Conservation (phyloP, 2,329 filamentous ascomycete species). For the Fusarium papillatum region DNA sequence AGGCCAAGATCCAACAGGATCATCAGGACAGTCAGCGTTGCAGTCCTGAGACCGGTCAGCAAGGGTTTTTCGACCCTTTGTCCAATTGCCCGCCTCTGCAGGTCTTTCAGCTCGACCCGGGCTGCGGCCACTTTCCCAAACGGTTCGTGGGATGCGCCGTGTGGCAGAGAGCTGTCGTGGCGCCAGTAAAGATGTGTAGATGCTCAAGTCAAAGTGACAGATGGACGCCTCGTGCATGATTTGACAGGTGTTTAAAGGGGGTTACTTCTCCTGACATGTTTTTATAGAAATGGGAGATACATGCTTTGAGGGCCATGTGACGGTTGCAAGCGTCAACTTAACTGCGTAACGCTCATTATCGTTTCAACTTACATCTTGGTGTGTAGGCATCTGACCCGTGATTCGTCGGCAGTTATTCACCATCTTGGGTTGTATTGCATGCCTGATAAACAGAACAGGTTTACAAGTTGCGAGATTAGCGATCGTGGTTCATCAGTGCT, state of each 20-base stretch:
- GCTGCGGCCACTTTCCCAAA: constrained; percentile 16
- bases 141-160: constrained; percentile 31
- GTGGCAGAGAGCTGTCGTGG: constrained; percentile 39
- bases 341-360: background rate
- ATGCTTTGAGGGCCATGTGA: constrained; percentile 12
- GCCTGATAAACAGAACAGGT: background rate
- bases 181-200: constrained; percentile 34
- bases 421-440: background rate
- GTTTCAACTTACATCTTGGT: constrained; percentile 1
- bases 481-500: background rate
- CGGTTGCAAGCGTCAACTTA: constrained; percentile 2
- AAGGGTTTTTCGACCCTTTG: constrained; percentile 21
- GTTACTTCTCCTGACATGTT: background rate
- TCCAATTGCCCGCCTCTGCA: constrained; percentile 22
- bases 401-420: background rate
- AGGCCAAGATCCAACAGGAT: constrained; percentile 26
- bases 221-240: constrained; percentile 23
- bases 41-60: constrained; percentile 21
- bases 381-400: background rate
- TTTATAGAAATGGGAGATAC: constrained; percentile 3
- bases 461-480: background rate
- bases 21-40: constrained; percentile 11
- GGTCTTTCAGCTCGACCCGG: constrained; percentile 25
- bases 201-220: constrained; percentile 7
- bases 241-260: constrained; percentile 7